Percentiles rank a stretch among this genome's conserved stretches.
Evolutionary conservation across 257 asterid species (phyloP).

Genomic region (Echites panduratus): DNA sequence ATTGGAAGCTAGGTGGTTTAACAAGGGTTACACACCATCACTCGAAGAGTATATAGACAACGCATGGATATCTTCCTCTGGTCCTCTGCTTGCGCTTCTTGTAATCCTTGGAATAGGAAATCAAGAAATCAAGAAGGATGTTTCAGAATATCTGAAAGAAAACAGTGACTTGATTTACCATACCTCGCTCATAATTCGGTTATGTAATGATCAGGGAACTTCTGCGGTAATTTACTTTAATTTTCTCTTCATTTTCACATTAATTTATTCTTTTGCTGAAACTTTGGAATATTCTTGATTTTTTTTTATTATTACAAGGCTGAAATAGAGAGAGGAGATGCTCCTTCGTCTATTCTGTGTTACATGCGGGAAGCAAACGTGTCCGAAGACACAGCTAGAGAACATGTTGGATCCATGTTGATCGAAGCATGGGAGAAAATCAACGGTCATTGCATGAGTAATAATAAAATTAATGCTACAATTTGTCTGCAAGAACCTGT

Average conservation of each 20-base stretch:
- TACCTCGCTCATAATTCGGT: conserved; percentile 42
- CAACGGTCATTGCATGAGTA: conserved; percentile 24
- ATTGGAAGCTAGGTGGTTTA: conserved; percentile 52
- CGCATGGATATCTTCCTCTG: conserved; percentile 49
- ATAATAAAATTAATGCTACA: neutral
- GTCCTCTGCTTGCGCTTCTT: conserved; percentile 34
- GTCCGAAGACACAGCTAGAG: conserved; percentile 33
- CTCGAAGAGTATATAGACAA: conserved; percentile 42
- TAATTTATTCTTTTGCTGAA: neutral
- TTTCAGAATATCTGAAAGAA: conserved; percentile 11
- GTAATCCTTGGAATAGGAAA: conserved; percentile 25
- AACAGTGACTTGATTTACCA: conserved; percentile 30
- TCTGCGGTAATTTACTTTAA: conserved; percentile 33
- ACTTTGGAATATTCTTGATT: neutral
- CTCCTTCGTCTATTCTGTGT: conserved; percentile 52
- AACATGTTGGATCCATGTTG: conserved; percentile 24
- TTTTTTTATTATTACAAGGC: conserved; percentile 34
- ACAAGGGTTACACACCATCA: conserved; percentile 34
- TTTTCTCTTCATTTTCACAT: neutral
- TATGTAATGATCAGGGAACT: conserved; percentile 58
- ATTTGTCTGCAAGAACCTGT: conserved; percentile 8
- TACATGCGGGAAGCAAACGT: conserved; percentile 49
- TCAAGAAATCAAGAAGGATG: conserved; percentile 6
- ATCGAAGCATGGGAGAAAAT: conserved; percentile 37
- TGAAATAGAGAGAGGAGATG: conserved; percentile 61